Conservation (phyloP, 2,329 filamentous ascomycete genomes). For the Sphaerulina musiva region DNA sequence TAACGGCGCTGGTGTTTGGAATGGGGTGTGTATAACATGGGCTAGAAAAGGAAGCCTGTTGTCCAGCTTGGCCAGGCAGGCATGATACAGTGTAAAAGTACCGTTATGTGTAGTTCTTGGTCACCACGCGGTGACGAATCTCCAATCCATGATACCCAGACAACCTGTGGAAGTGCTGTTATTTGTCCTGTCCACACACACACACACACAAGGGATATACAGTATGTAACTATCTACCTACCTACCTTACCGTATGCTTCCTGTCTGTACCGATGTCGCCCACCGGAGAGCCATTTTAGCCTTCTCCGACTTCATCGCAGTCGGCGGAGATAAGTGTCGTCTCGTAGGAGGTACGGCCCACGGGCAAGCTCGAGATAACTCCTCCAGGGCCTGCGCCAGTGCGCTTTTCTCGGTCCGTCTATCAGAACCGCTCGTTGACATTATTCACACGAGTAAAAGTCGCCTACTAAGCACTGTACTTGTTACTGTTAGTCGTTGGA, state of each 20-base stretch:
- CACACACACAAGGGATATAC: too few species aligned
- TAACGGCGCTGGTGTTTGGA: constrained; percentile 4
- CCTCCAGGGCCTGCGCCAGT: too few species aligned
- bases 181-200: too few species aligned
- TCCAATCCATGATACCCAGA: constrained; percentile 11
- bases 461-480: too few species aligned
- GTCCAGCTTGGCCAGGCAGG: not conserved
- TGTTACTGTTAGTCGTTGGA: too few species aligned
- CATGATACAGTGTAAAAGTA: constrained; percentile 16
- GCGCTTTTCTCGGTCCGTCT: too few species aligned
- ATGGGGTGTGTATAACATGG: constrained; percentile 2
- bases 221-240: too few species aligned
- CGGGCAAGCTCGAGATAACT: too few species aligned
- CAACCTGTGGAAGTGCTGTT: not conserved
- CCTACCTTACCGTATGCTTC: too few species aligned
- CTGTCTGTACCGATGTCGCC: not conserved
- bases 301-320: not conserved
- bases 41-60: not conserved
- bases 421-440: too few species aligned
- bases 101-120: constrained; percentile 2
- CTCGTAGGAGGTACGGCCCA: too few species aligned
- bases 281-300: not conserved
- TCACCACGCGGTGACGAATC: constrained; percentile 12
- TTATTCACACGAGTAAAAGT: too few species aligned
- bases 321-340: not conserved